Evolutionary conservation across 345 rosid genomes (phyloP), one percentile per base, ranked within the genome.

Genomic region (Gossypium turneri): DNA sequence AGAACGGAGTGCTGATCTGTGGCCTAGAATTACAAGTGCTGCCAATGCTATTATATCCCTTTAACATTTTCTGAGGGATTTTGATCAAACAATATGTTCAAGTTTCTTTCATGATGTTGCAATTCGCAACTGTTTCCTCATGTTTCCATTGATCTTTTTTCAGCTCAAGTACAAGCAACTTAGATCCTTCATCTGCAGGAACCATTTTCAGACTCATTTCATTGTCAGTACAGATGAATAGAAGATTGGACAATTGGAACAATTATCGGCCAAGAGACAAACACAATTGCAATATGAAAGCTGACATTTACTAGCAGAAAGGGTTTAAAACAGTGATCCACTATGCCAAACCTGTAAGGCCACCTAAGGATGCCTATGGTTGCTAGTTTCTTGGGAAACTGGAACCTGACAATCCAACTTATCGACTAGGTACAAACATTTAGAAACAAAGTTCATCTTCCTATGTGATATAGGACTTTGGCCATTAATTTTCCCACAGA

Each of bases 1-100:
- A 87, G 90, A 87, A 82, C 86, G 85, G 82, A 85, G 90, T 57
- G 90, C 90, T 76, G 88, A 92, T 84, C 85, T 90, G 2, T 90
- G 97, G 94, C 91, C 93, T 11, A 88, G 93, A 78, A 90, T 92
- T 52, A 93, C 94, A 13, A 92, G 93, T 79, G 93, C 94, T 78
- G 93, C 97, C 57, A 87, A 87, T 79, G 88, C 88, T 19, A 87
- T 85, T 45, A 86, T 29, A 29, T 7, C 44, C 67, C 43, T 38
- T 9, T 64, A 64, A 65, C 69, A 43, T 65, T 11, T 41, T 65
- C 41, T 65, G 27, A 43, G 51, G 44, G 70, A 16, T 43, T 65
- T 65, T 43, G 8, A 43, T 43, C 52, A 66, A 43, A 45, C 70
- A 20, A 20, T 66, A 44, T 24, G 38, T 62, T 34, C 45, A 7